Conservation (phyloP, 106 monocot genomes). For the Xerophyta viscosa region DNA sequence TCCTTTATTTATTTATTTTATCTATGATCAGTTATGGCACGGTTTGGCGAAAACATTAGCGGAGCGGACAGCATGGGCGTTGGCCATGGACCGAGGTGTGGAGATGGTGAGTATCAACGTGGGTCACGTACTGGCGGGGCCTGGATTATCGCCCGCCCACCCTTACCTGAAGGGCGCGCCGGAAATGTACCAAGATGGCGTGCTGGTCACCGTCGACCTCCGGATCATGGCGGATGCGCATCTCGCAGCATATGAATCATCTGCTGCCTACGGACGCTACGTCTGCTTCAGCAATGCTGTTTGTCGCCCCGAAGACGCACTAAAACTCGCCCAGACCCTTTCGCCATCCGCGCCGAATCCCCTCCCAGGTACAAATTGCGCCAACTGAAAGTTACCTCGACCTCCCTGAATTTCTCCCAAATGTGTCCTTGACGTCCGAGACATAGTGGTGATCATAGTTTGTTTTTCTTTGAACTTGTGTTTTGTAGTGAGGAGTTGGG, state of each 20-base stretch:
- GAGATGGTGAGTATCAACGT: conserved; percentile 79
- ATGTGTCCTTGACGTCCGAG: neutral
- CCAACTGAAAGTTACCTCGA: neutral
- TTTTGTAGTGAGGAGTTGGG: conserved; percentile 50
- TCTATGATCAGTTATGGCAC: conserved; percentile 95
- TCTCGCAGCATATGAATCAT: conserved; percentile 47
- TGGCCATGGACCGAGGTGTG: conserved; percentile 85
- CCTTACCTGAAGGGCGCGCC: conserved; percentile 72
- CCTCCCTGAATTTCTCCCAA: neutral
- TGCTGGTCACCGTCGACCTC: conserved; percentile 63
- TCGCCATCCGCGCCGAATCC: conserved; percentile 22
- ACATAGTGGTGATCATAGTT: neutral
- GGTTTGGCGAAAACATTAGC: conserved; percentile 74
- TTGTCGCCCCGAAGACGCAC: conserved; percentile 54
- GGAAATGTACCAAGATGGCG: conserved; percentile 82
- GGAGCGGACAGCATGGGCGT: conserved; percentile 89
- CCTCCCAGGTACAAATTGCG: conserved; percentile 24
- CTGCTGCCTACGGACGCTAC: conserved; percentile 69
- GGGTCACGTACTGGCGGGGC: conserved; percentile 41
- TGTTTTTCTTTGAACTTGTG: neutral
- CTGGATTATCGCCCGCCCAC: conserved; percentile 21
- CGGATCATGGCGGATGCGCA: conserved; percentile 66
- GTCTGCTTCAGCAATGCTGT: conserved; percentile 72
- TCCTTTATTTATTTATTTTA: neutral
- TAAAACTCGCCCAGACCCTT: conserved; percentile 50